Percentiles rank a stretch among this genome's conserved stretches.
Conservation (phyloP, 2,329 filamentous ascomycete genomes). For the Parasarocladium wereldwijsianum region DNA sequence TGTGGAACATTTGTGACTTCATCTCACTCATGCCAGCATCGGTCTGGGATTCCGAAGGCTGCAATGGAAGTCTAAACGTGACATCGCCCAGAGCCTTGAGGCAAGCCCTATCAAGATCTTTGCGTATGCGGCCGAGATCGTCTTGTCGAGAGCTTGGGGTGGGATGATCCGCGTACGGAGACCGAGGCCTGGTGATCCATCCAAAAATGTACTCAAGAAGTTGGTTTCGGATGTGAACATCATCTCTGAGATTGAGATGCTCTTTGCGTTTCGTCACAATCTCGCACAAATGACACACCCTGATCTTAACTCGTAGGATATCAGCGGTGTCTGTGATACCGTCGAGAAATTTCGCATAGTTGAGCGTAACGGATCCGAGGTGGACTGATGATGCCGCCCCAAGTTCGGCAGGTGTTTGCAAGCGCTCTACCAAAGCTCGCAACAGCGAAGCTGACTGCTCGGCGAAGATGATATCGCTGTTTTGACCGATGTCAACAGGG, state of each 20-base stretch:
- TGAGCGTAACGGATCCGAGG: constrained; percentile 47
- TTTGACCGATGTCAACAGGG: constrained; percentile 34
- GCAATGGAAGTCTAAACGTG: constrained; percentile 50
- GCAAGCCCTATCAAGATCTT: constrained; percentile 51
- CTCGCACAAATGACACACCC: constrained; percentile 53
- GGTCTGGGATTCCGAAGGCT: constrained; percentile 48
- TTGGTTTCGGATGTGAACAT: constrained; percentile 54
- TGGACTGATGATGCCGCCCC: constrained; percentile 48
- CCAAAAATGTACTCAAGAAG: constrained; percentile 52
- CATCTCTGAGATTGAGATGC: constrained; percentile 52
- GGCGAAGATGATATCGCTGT: constrained; percentile 49
- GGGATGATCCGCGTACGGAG: constrained; percentile 29
- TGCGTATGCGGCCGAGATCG: constrained; percentile 42
- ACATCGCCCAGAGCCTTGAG: constrained; percentile 50
- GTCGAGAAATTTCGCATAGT: constrained; percentile 53
- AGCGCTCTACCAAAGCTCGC: constrained; percentile 46
- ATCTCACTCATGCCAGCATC: constrained; percentile 54
- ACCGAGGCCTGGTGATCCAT: constrained; percentile 50
- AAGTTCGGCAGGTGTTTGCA: constrained; percentile 48
- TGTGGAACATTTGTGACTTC: constrained; percentile 58
- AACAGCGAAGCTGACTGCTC: constrained; percentile 52
- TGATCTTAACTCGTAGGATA: constrained; percentile 50
- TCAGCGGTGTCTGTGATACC: constrained; percentile 38
- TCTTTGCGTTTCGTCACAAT: constrained; percentile 52
- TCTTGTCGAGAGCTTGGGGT: constrained; percentile 33